Evolutionary conservation across 2,329 filamentous ascomycete species (phyloP).

Genomic region (Phoma sp.): DNA sequence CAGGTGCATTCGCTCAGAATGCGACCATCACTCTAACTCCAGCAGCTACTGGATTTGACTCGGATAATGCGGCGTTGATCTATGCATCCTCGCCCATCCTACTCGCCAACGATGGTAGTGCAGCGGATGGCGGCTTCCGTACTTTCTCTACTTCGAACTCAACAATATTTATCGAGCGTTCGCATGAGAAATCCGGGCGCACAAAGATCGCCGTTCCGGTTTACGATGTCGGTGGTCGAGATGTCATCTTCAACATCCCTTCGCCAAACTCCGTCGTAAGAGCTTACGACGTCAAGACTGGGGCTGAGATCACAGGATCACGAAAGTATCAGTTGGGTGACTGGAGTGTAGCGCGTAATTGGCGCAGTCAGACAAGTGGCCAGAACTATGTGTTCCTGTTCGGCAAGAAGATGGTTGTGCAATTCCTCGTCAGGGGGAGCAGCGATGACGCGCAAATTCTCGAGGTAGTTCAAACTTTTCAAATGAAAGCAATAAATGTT

Average conservation of each 20-base stretch:
- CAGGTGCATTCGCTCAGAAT: slow-evolving; percentile 20
- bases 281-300: slow-evolving; percentile 31
- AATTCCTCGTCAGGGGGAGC: slow-evolving; percentile 28
- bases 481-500: neutral
- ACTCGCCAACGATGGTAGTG: slow-evolving; percentile 39
- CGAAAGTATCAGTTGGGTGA: slow-evolving; percentile 38
- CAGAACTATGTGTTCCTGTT: slow-evolving; percentile 40
- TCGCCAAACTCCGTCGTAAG: slow-evolving; percentile 39
- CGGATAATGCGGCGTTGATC: slow-evolving; percentile 39
- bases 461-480: slow-evolving; percentile 23
- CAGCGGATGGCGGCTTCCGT: slow-evolving; percentile 38
- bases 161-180: slow-evolving; percentile 17
- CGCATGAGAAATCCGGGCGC: slow-evolving; percentile 34
- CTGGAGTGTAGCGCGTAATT: slow-evolving; percentile 40
- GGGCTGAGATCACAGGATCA: slow-evolving; percentile 24
- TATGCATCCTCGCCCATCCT: slow-evolving; percentile 31
- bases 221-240: slow-evolving; percentile 30
- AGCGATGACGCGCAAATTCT: slow-evolving; percentile 29
- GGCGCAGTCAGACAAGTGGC: slow-evolving; percentile 36
- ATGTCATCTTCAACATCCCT: slow-evolving; percentile 39
- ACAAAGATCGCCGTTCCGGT: slow-evolving; percentile 38
- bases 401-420: slow-evolving; percentile 41
- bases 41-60: slow-evolving; percentile 34
- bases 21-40: slow-evolving; percentile 31
- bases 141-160: slow-evolving; percentile 22